phyloP scores from a whole-genome alignment of 768 basidiomycete species.

The Termitomyces sp. region DNA sequence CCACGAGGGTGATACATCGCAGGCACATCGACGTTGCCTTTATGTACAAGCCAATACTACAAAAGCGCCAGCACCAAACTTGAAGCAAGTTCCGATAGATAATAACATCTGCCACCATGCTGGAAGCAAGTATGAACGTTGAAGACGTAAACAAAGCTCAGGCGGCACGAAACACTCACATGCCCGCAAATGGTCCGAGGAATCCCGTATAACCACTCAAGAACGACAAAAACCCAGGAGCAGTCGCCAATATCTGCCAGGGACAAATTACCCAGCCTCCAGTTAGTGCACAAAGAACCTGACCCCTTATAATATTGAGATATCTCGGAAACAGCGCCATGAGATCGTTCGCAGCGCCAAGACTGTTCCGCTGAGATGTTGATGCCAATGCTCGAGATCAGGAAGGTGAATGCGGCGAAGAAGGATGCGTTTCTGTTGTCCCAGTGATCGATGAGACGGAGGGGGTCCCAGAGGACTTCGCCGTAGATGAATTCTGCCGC shows the following conservation, averaged over 20 bases:
- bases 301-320: conserved; percentile 80
- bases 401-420: conserved; percentile 75
- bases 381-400: conserved; percentile 65
- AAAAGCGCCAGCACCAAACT: background rate
- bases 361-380: conserved; percentile 76
- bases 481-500: conserved; percentile 75
- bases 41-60: conserved; percentile 79
- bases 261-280: conserved; percentile 86
- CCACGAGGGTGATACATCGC: conserved; percentile 81
- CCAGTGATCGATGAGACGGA: conserved; percentile 74
- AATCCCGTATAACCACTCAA: conserved; percentile 87
- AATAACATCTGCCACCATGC: conserved; percentile 46
- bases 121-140: conserved; percentile 11
- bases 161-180: conserved; percentile 56
- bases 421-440: conserved; percentile 84
- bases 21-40: conserved; percentile 70
- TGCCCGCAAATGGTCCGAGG: conserved; percentile 79
- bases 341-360: conserved; percentile 80
- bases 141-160: background rate
- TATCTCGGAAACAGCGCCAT: conserved; percentile 73
- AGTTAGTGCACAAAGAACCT: conserved; percentile 72
- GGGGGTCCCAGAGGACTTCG: conserved; percentile 65
- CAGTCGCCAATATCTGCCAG: conserved; percentile 77
- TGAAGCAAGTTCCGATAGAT: background rate
- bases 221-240: conserved; percentile 68